These are phyloP conservation scores for Endocladia muricata DNA, from an alignment of 31 red algal genomes.

Conservation along the genomic window DNA sequence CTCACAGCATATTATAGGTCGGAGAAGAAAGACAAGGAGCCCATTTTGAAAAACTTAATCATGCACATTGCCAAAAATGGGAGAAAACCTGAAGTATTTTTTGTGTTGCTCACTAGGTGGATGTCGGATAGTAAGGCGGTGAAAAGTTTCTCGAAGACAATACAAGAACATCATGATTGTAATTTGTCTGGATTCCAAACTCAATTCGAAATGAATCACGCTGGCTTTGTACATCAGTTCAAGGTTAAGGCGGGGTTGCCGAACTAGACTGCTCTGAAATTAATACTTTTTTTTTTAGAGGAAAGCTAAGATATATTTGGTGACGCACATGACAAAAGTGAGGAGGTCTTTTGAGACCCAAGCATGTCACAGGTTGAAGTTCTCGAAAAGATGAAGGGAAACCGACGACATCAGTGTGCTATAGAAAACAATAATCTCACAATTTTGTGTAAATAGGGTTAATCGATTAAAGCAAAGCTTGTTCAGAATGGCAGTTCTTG, in stretches of 20 bases:
- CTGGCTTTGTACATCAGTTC: conserved; percentile 37
- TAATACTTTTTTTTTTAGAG: too few relatives aligned
- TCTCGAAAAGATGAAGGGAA: too few relatives aligned
- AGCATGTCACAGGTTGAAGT: too few relatives aligned
- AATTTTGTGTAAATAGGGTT: too few relatives aligned
- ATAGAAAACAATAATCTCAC: too few relatives aligned
- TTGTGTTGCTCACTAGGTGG: conserved; percentile 36
- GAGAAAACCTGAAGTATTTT: conserved; percentile 15
- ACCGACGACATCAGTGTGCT: too few relatives aligned
- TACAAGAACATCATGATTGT: conserved; percentile 13
- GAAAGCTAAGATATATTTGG: too few relatives aligned
- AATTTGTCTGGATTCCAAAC: conserved; percentile 27
- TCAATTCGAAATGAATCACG: conserved; percentile 32
- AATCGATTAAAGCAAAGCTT: too few relatives aligned
- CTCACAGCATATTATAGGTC: conserved; percentile 11
- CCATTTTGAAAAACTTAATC: conserved; percentile 30
- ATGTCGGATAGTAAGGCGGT: conserved; percentile 31
- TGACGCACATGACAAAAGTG: too few relatives aligned
- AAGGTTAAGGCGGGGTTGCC: conserved; percentile 24
- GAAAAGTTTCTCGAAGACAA: conserved; percentile 25
- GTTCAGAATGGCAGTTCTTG: too few relatives aligned
- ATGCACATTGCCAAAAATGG: conserved; percentile 32
- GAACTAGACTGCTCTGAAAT: too few relatives aligned
- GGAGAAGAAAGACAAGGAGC: conserved; percentile 44
- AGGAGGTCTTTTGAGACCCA: too few relatives aligned